Evolutionary conservation across 2,329 filamentous ascomycete species (phyloP), one percentile per base, ranked within the genome.

Genomic region (Colletotrichum camelliae): DNA sequence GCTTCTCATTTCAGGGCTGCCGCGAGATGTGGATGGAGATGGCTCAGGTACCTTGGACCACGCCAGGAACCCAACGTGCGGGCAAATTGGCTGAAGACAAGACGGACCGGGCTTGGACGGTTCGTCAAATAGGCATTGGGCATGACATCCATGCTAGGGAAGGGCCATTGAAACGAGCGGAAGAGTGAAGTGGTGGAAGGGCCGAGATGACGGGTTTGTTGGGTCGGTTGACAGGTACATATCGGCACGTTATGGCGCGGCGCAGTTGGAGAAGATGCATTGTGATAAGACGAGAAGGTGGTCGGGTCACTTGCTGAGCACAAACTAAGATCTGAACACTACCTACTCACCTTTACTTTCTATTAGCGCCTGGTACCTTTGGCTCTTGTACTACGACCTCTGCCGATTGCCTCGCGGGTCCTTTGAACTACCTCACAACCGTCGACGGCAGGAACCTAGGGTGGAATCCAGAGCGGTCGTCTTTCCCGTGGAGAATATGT

Each of bases 161-260:
- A 29, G 31, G 24, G 33, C 39, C 35, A n/a, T 61, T 37, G 57
- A 67, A 65, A 48, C 57, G 64, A 39, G 21, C 64, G 65, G 58
- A 58, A 31, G 58, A 64, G 37, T 65, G 58, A 65, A 35, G 27
- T 39, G 70, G n/a, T 52, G 48, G 48, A 73, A 76, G 70, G 74
- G 74, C 70, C 74, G 74, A 75, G 64, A 69, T 37, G 65, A 52
- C 65, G 70, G 57, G 58, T 64, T 65, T 35, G 58, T 29, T 74
- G 58, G 70, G 48, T 39, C 43, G 65, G 55, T 55, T 67, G 69
- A 52, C 43, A 72, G 69, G 43, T 68, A 72, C 64, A 48, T n/a
- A 43, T 68, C 58, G 70, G 65, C 37, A 75, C 21, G 43, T 52
- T 52, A 21, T 29, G 58, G 48, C 65, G 60, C 55, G 16, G 35